Percentiles rank a stretch among this genome's conserved stretches.
Conservation (phyloP, 768 basidiomycete species). For the Strobilomyces dryophilus region DNA sequence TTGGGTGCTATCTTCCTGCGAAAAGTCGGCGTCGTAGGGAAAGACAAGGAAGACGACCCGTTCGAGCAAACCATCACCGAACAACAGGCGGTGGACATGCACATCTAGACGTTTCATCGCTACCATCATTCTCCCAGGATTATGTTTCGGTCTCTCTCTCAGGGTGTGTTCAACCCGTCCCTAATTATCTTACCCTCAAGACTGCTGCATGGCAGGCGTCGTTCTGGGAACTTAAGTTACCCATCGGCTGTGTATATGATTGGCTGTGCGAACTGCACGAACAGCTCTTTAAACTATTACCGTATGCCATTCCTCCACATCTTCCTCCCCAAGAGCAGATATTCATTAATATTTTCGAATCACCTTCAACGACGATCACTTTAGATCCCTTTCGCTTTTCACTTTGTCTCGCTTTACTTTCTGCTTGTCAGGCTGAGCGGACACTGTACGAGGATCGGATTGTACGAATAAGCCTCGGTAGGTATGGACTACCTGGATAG, state of each 20-base stretch:
- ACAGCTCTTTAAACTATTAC: background rate
- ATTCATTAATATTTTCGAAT: background rate
- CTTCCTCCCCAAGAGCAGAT: background rate
- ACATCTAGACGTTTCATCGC: conserved; percentile 5
- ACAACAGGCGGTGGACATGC: background rate
- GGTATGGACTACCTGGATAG: background rate
- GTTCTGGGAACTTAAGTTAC: background rate
- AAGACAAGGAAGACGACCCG: conserved; percentile 8
- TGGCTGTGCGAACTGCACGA: background rate
- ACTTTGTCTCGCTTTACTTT: background rate
- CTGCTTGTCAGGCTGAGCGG: background rate
- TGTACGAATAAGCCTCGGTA: background rate
- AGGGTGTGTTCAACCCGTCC: background rate
- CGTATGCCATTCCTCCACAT: background rate
- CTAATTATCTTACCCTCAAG: background rate
- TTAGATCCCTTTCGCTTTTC: background rate
- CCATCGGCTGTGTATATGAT: background rate
- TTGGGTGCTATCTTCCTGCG: conserved; percentile 37
- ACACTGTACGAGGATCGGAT: background rate
- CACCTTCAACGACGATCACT: background rate
- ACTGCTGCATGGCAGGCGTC: conserved; percentile 1
- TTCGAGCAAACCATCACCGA: conserved; percentile 24
- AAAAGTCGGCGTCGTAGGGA: conserved; percentile 40
- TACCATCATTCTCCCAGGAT: background rate
- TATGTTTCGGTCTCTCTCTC: background rate